Conservation (phyloP, 2,329 filamentous ascomycete species). For the Aschersonia sp. region DNA sequence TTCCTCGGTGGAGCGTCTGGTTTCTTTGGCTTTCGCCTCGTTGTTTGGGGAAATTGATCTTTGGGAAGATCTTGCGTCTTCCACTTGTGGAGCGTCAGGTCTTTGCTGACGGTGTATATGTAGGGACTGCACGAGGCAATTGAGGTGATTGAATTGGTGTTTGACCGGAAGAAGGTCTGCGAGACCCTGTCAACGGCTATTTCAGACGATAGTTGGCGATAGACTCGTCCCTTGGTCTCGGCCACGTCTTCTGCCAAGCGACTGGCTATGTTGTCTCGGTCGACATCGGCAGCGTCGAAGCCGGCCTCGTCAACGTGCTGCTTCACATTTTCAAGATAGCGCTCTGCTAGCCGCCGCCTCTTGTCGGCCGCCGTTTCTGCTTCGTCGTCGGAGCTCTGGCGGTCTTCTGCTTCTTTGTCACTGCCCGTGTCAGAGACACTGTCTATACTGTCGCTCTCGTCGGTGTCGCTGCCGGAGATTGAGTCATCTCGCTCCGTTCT, state of each 20-base stretch:
- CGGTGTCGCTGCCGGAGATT: conserved; percentile 75
- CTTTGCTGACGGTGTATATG: conserved; percentile 80
- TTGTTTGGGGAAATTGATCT: conserved; percentile 44
- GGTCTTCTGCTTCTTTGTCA: conserved; percentile 27
- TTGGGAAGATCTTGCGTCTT: conserved; percentile 53
- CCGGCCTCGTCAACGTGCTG: conserved; percentile 67
- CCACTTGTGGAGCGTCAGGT: conserved; percentile 80
- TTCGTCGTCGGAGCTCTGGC: conserved; percentile 50
- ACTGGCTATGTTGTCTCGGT: conserved; percentile 82
- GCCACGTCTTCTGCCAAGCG: conserved; percentile 82
- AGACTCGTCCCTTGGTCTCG: conserved; percentile 80
- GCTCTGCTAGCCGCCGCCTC: conserved; percentile 73
- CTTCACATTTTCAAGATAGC: conserved; percentile 82
- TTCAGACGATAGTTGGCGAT: conserved; percentile 61
- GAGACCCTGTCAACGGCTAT: conserved; percentile 54
- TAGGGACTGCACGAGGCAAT: conserved; percentile 68
- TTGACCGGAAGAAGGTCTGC: conserved; percentile 62
- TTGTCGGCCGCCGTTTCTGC: conserved; percentile 83
- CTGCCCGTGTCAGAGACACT: conserved; percentile 28
- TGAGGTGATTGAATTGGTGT: conserved; percentile 63
- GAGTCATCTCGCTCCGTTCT: conserved; percentile 49
- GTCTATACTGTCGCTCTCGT: conserved; percentile 28
- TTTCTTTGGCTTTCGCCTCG: conserved; percentile 43
- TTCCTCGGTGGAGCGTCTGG: conserved; percentile 41
- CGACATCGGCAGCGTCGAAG: conserved; percentile 89